Evolutionary conservation across 768 basidiomycete species (phyloP).

Genomic region (Pleurotus ostreatus): DNA sequence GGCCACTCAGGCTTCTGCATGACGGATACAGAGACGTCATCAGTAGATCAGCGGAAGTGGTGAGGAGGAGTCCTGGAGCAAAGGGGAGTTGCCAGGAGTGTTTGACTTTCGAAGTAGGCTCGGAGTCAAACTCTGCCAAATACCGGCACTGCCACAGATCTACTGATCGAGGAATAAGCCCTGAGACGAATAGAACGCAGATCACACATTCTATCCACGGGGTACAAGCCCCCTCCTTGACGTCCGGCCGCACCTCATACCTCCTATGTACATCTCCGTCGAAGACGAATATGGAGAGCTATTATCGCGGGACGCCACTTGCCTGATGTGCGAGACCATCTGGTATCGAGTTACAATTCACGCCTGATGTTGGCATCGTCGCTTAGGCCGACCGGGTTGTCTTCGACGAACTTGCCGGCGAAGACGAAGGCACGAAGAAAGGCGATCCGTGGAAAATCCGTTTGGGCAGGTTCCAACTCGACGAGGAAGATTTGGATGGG

Average conservation of each 20-base stretch:
- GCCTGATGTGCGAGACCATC: conserved; percentile 34
- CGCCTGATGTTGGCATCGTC: conserved; percentile 25
- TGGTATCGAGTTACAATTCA: conserved; percentile 28
- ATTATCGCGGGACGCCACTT: conserved; percentile 27
- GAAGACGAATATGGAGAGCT: conserved; percentile 24
- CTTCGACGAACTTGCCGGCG: conserved; percentile 28
- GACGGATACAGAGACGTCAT: too few relatives aligned
- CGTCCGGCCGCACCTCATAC: conserved; percentile 9
- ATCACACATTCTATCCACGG: conserved; percentile 18
- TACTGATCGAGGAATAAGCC: too few relatives aligned
- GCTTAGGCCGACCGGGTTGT: conserved; percentile 28
- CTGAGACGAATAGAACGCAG: too few relatives aligned
- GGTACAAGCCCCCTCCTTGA: conserved; percentile 26
- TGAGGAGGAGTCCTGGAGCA: too few relatives aligned
- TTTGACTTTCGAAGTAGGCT: too few relatives aligned
- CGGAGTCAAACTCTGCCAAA: too few relatives aligned
- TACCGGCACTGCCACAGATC: too few relatives aligned
- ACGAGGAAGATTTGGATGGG: conserved; percentile 31
- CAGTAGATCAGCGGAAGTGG: too few relatives aligned
- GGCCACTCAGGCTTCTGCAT: neutral
- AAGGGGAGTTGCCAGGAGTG: too few relatives aligned
- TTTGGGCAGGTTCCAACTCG: conserved; percentile 31
- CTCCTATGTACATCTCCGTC: conserved; percentile 7
- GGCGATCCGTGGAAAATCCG: conserved; percentile 36
- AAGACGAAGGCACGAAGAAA: conserved; percentile 25